Percentiles rank a stretch among this genome's conserved stretches.
These are phyloP conservation scores for Ceratonia siliqua DNA, from an alignment of 306 rosid species.

Conservation along the genomic window DNA sequence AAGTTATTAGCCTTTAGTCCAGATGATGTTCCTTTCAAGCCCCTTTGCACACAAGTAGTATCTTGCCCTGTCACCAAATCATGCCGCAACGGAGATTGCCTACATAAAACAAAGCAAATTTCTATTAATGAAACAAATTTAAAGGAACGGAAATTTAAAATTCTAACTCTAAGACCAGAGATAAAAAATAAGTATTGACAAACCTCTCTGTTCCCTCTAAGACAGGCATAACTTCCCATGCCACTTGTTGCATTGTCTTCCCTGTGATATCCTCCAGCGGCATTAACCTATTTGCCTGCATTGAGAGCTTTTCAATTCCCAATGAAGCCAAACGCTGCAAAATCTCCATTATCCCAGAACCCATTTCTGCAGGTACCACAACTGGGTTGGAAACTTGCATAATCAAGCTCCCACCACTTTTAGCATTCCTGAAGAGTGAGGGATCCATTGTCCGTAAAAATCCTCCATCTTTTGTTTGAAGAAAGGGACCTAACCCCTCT, in stretches of 20 bases:
- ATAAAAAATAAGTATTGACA: slow-evolving; percentile 33
- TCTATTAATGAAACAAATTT: slow-evolving; percentile 21
- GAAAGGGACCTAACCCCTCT: slow-evolving; percentile 77
- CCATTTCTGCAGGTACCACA: slow-evolving; percentile 93
- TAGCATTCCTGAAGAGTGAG: slow-evolving; percentile 60
- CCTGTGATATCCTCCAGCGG: slow-evolving; percentile 92
- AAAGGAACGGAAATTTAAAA: background rate
- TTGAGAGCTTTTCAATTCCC: slow-evolving; percentile 93
- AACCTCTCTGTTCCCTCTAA: slow-evolving; percentile 67
- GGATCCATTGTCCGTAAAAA: slow-evolving; percentile 84
- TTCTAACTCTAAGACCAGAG: background rate
- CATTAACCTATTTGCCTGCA: slow-evolving; percentile 89
- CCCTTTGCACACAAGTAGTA: slow-evolving; percentile 30
- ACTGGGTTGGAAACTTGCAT: slow-evolving; percentile 91
- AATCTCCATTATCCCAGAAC: slow-evolving; percentile 79
- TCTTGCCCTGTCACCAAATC: slow-evolving; percentile 48
- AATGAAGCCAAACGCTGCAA: slow-evolving; percentile 73
- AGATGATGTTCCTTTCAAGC: slow-evolving; percentile 42
- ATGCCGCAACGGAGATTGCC: slow-evolving; percentile 55
- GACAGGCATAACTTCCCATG: slow-evolving; percentile 72
- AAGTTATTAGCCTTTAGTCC: slow-evolving; percentile 41
- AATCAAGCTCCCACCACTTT: slow-evolving; percentile 69
- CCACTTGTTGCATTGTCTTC: slow-evolving; percentile 87
- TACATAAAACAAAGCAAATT: slow-evolving; percentile 38
- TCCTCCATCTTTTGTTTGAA: slow-evolving; percentile 84